Evolutionary conservation across 2,329 filamentous ascomycete species (phyloP), one percentile per base, ranked within the genome.

Genomic region (Fusarium sp.): DNA sequence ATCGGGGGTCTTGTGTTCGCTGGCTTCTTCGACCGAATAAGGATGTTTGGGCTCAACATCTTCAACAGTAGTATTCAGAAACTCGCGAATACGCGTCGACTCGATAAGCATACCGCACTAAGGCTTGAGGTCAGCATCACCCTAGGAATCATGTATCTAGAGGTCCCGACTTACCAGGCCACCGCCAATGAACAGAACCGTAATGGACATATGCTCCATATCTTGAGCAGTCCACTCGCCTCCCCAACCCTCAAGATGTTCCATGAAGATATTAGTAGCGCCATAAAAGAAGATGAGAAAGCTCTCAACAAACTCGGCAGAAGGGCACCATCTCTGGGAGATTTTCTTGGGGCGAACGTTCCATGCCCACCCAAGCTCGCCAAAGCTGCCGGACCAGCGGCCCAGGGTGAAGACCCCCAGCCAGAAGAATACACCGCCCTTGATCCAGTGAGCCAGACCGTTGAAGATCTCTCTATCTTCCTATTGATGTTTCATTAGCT

Each of bases 341-440:
- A 65, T 57, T 14, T 69, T 70, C 59, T 75, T 80, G 4, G 92
- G 92, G 57, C 90, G 90, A 57, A 93, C 76, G 70, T 98, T 98
- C 94, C 94, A 97, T 0, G 93, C 92, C 94, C 94, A 98, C 65
- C 94, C 94, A 53, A 94, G 84, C 57, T 97, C 91, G 54, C 90
- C 88, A 73, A 96, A 98, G 73, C 90, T 91, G 23, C 94, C 94
- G 71, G 93, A 87, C 90, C 92, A 97, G 52, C 94, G 88, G 27
- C 92, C 93, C 4, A 98, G 82, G 0, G 92, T 96, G 57, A 97
- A 78, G 17, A 97, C 77, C 9, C 94, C 94, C 62, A 96, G 91
- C 88, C 92, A 95, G 78, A 97, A 92, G 80, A 98, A 98, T 50
- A 98, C 90, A 4, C 91, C 91, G 41, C 94, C 94, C 74, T 98